Evolutionary conservation across 805 yeast species (phyloP), one percentile per base, ranked within the genome.

Genomic region (Schwanniomyces yamadae): DNA sequence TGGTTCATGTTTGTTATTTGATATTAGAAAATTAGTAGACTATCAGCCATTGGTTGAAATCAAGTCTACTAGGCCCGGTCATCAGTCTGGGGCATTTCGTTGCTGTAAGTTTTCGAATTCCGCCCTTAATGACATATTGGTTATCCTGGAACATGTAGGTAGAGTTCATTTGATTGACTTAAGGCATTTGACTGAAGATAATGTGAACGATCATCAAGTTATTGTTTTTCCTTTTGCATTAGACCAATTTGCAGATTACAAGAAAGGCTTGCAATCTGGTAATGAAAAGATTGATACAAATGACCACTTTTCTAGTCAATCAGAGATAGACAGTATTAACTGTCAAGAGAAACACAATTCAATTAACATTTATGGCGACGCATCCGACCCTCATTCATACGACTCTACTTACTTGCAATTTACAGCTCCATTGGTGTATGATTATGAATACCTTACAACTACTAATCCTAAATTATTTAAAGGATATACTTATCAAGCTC

Each of bases 161-260:
- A 71, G 95, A 36, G 84, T 90, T 3, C 98, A 90, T 60, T 67
- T 89, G 38, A 67, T 90, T 18, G 96, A 90, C 55, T 72, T 88
- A 17, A 74, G 95, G 42, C 77, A 84, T 50, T 75, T 79, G 45
- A 48, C 52, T 26, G 46, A 49, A 12, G 50, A 52, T 16, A 50
- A 41, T 29, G 44, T 42, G 3, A 66, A 72, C 40, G 80, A 84
- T 47, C 91, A 85, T 53, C 91, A 84, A 55, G 88, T 89, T 23
- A 69, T 88, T 2, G 64, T 83, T 40, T 64, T 84, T 10, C 93
- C 93, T 0, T 65, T 60, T 42, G 68, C 71, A 4, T 57, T 69
- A 38, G 68, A 66, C 39, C 71, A 66, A 43, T 68, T 51, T 41
- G 63, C 62, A 1, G 55, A 50, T 22, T 61, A 49, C 44, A 50